Percentiles rank a stretch among this genome's conserved stretches.
Evolutionary conservation across 1,284 basidiomycete species (phyloP).

Genomic region (Heliocybe sulcata): DNA sequence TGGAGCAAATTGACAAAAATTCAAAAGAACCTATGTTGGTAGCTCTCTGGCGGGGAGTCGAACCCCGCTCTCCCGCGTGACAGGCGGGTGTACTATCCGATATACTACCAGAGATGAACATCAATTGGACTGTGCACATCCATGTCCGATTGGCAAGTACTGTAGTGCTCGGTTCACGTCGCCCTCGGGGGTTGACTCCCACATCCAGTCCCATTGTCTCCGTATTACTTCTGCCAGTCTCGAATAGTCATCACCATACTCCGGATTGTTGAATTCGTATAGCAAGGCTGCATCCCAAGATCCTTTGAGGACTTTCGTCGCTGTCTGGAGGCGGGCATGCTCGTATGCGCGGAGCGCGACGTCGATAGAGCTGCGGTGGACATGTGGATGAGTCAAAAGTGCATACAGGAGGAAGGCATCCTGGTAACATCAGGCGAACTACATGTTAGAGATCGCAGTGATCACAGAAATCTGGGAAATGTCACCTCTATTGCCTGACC

Average conservation of each 20-base stretch:
- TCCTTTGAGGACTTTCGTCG: background rate
- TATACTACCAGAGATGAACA: conserved; percentile 14
- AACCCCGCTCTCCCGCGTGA: conserved; percentile 33
- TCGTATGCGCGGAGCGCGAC: conserved; percentile 39
- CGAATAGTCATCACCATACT: conserved; percentile 42
- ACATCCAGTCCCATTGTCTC: conserved; percentile 21
- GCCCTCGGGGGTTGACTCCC: background rate
- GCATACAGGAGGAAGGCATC: conserved; percentile 45
- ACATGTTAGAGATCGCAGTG: too few relatives aligned
- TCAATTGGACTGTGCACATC: background rate
- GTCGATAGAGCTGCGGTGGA: conserved; percentile 26
- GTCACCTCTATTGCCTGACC: conserved; percentile 26
- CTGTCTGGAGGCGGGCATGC: conserved; percentile 31
- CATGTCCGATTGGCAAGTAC: background rate
- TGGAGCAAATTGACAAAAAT: background rate
- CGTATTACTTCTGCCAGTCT: conserved; percentile 63
- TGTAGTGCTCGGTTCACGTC: background rate
- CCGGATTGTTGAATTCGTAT: background rate
- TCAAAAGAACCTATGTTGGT: background rate
- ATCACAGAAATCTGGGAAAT: background rate
- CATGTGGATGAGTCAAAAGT: conserved; percentile 35
- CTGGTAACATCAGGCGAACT: too few relatives aligned
- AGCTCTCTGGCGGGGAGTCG: conserved; percentile 36
- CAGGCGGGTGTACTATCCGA: conserved; percentile 15
- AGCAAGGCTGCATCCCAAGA: background rate